These are phyloP conservation scores for Russula vinacea DNA, from an alignment of 768 basidiomycete species.

Conservation along the genomic window DNA sequence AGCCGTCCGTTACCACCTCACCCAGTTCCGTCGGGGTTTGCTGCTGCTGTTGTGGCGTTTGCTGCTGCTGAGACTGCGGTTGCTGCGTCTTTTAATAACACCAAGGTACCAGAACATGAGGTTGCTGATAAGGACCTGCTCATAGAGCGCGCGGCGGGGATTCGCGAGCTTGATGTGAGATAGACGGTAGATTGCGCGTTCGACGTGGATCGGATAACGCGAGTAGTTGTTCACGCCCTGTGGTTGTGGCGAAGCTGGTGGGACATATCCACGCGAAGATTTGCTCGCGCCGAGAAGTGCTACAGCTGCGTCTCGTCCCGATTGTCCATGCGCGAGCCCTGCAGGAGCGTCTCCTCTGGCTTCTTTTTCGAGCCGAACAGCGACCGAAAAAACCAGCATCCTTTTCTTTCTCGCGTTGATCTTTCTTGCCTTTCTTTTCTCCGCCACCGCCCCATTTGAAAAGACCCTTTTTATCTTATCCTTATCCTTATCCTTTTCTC, in stretches of 20 bases:
- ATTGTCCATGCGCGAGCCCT: conserved; percentile 36
- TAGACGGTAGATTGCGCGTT: conserved; percentile 93
- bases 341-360: conserved; percentile 61
- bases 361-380: conserved; percentile 88
- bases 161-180: conserved; percentile 99
- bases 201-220: conserved; percentile 97
- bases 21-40: conserved; percentile 31
- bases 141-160: conserved; percentile 91
- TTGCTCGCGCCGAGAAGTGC: conserved; percentile 83
- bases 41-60: conserved; percentile 26
- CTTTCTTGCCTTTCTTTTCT: conserved; percentile 50
- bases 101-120: conserved; percentile 99
- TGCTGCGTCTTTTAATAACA: conserved; percentile 89
- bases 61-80: conserved; percentile 32
- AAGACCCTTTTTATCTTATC: conserved; percentile 52
- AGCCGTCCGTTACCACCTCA: conserved; percentile 21
- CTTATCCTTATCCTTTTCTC: conserved; percentile 69
- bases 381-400: conserved; percentile 90
- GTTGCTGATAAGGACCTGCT: conserved; percentile 91
- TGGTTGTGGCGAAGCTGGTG: conserved; percentile 58
- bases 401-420: conserved; percentile 59
- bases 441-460: conserved; percentile 44
- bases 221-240: conserved; percentile 47
- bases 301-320: conserved; percentile 82
- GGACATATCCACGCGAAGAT: conserved; percentile 62